These are phyloP conservation scores for Raddia distichophylla DNA, from an alignment of 176 grass and related monocot genomes.

Conservation along the genomic window DNA sequence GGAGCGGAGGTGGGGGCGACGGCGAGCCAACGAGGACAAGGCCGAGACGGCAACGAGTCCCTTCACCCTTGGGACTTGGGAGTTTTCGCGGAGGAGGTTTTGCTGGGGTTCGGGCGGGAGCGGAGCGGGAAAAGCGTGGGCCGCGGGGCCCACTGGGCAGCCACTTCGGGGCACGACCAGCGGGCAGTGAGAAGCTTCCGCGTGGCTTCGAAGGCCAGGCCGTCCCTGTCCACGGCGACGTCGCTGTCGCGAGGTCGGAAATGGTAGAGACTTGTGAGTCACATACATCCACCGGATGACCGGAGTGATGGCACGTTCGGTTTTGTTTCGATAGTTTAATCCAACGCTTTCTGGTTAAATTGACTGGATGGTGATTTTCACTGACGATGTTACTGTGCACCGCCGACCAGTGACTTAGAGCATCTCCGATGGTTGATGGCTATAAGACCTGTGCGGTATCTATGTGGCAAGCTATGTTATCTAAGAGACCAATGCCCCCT, in stretches of 20 bases:
- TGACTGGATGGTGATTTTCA: no score
- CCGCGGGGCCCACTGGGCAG: not conserved
- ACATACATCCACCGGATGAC: not conserved
- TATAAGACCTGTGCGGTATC: no score
- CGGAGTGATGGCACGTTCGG: slow-evolving; percentile 26
- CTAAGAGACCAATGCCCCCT: no score
- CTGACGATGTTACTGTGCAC: no score
- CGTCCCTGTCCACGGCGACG: not conserved
- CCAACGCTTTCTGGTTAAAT: no score
- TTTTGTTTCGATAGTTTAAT: slow-evolving; percentile 8
- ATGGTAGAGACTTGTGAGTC: slow-evolving; percentile 15
- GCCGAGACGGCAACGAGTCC: slow-evolving; percentile 50
- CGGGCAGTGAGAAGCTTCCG: slow-evolving; percentile 24
- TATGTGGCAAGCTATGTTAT: no score
- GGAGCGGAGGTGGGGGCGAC: slow-evolving; percentile 33
- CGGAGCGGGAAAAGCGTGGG: not conserved
- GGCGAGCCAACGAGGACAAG: slow-evolving; percentile 31
- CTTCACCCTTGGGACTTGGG: not conserved
- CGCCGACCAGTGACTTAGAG: not conserved
- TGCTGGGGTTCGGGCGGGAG: slow-evolving; percentile 42
- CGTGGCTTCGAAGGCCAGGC: slow-evolving; percentile 16
- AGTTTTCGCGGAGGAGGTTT: slow-evolving; percentile 33
- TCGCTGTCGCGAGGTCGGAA: not conserved
- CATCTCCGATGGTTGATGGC: no score
- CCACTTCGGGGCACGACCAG: not conserved